phyloP scores from a whole-genome alignment of 2,329 filamentous ascomycete genomes.

The Diaporthe caulivora region DNA sequence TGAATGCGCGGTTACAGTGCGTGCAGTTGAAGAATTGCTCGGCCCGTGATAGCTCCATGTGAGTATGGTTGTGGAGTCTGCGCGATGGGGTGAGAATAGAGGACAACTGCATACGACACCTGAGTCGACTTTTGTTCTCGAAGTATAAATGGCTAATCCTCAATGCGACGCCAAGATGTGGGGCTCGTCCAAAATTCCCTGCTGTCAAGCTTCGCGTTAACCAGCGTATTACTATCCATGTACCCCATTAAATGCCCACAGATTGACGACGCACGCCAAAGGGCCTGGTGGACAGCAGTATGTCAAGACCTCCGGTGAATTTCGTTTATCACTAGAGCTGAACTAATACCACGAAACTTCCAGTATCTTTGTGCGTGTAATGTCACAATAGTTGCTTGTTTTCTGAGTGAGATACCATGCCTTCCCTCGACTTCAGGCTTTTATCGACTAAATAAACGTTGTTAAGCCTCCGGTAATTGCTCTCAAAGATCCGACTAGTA shows the following conservation, averaged over 20 bases:
- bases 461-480: neutral
- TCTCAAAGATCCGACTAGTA: neutral
- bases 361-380: constrained; percentile 11
- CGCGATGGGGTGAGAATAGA: no score
- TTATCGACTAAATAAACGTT: no score
- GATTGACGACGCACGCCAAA: neutral
- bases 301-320: neutral
- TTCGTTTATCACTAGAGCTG: neutral
- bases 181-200: no score
- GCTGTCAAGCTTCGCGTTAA: no score
- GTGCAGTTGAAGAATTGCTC: neutral
- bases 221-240: no score
- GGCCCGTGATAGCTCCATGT: neutral
- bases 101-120: neutral
- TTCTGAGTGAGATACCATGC: neutral
- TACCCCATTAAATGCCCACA: no score
- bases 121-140: neutral
- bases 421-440: neutral
- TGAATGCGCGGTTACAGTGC: neutral
- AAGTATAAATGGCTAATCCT: no score
- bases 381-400: neutral
- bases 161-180: no score
- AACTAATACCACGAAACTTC: neutral
- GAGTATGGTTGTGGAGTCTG: no score
- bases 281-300: constrained; percentile 13